phyloP scores from a whole-genome alignment of 2,329 filamentous ascomycete genomes.

The Phaeosphaeria sp. region DNA sequence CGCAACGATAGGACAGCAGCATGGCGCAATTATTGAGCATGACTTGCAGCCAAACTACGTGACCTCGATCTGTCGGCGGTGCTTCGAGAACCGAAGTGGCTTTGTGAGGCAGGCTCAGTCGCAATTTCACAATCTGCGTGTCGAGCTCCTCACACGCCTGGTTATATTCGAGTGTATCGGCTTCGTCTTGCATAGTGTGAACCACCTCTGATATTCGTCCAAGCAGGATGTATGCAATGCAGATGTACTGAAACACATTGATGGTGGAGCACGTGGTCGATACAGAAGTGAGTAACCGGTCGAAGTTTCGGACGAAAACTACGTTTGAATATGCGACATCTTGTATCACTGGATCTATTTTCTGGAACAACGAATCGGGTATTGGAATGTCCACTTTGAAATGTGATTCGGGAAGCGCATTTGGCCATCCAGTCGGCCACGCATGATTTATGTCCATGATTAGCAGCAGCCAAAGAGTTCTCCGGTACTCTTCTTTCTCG shows the following conservation, averaged over 20 bases:
- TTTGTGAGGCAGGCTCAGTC: conserved; percentile 32
- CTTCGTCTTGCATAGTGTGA: conserved; percentile 33
- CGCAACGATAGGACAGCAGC: conserved; percentile 31
- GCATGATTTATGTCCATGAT: conserved; percentile 35
- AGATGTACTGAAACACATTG: conserved; percentile 32
- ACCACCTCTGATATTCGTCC: conserved; percentile 35
- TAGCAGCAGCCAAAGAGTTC: conserved; percentile 41
- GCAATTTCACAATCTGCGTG: conserved; percentile 29
- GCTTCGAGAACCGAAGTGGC: conserved; percentile 31
- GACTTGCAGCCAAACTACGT: conserved; percentile 36
- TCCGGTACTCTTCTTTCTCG: conserved; percentile 36
- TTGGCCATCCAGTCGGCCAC: conserved; percentile 31
- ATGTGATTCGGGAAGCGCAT: conserved; percentile 36
- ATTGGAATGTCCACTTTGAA: conserved; percentile 42
- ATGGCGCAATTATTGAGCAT: conserved; percentile 31
- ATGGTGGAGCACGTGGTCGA: conserved; percentile 10
- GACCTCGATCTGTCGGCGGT: conserved; percentile 16
- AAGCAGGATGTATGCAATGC: conserved; percentile 35
- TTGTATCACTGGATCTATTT: conserved; percentile 12
- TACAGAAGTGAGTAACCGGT: conserved; percentile 21
- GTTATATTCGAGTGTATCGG: conserved; percentile 28
- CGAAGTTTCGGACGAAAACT: conserved; percentile 32
- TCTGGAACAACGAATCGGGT: conserved; percentile 29
- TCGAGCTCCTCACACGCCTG: conserved; percentile 35
- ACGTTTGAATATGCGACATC: conserved; percentile 6